phyloP scores from a whole-genome alignment of 805 yeast genomes.

The Ogataea nonfermentans region DNA sequence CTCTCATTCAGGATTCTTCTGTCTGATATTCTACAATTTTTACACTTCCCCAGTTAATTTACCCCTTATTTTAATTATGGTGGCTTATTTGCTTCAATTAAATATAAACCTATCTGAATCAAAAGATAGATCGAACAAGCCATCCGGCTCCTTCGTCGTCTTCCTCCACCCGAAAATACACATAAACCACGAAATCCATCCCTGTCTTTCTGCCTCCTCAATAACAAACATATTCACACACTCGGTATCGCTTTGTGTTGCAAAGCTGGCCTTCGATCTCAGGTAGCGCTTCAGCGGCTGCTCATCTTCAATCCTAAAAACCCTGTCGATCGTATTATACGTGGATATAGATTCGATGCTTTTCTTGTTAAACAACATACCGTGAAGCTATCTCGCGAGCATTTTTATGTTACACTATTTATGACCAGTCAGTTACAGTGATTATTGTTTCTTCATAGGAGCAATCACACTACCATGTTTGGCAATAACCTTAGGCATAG shows the following conservation, averaged over 20 bases:
- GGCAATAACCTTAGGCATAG: slow-evolving; percentile 83
- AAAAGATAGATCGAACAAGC: slow-evolving; percentile 3
- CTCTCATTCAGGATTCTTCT: no score
- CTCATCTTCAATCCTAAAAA: slow-evolving; percentile 10
- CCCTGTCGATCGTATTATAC: slow-evolving; percentile 13
- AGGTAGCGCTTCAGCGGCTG: slow-evolving; percentile 8
- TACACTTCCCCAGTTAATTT: not conserved
- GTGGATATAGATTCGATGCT: slow-evolving; percentile 15
- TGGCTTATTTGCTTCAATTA: not conserved
- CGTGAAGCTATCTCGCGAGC: not conserved
- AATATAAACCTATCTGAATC: slow-evolving; percentile 14
- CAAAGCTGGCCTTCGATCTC: slow-evolving; percentile 16
- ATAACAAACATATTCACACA: slow-evolving; percentile 4
- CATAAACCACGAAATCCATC: slow-evolving; percentile 10
- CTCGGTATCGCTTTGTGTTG: slow-evolving; percentile 6
- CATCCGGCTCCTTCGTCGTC: not conserved
- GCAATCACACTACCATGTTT: slow-evolving; percentile 89
- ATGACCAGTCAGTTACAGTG: slow-evolving; percentile 44
- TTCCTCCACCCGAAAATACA: slow-evolving; percentile 1
- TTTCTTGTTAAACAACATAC: slow-evolving; percentile 10
- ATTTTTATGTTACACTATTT: slow-evolving; percentile 6
- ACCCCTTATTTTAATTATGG: not conserved
- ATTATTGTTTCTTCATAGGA: slow-evolving; percentile 74
- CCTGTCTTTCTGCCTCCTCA: slow-evolving; percentile 1
- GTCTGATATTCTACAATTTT: no score